A percentile compares a stretch with the other conserved stretches of the same genome.
Conservation (phyloP, 495 filamentous ascomycete genomes). For the Lichina pygmaea region DNA sequence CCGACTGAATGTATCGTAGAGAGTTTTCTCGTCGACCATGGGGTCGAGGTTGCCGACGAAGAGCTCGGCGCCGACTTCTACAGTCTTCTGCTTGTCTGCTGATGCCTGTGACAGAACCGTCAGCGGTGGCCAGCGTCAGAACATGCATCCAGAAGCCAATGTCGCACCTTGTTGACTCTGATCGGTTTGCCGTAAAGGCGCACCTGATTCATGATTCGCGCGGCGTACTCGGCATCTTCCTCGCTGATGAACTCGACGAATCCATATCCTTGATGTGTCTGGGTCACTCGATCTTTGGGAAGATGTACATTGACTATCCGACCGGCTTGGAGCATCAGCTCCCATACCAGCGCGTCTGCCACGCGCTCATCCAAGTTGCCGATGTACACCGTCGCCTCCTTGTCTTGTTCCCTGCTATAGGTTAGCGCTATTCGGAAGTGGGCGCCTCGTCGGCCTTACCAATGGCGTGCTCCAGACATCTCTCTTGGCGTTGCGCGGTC, state of each 20-base stretch:
- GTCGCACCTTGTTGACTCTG: conserved; percentile 67
- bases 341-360: conserved; percentile 74
- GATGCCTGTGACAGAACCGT: conserved; percentile 20
- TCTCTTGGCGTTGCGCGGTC: too few relatives aligned
- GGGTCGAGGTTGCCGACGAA: conserved; percentile 92
- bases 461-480: conserved; percentile 59
- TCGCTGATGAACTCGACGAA: conserved; percentile 96
- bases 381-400: conserved; percentile 93
- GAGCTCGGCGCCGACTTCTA: conserved; percentile 89
- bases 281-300: conserved; percentile 90
- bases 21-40: conserved; percentile 82
- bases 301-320: conserved; percentile 94
- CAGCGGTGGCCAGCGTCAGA: not conserved
- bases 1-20: conserved; percentile 92
- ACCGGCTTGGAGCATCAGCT: conserved; percentile 91
- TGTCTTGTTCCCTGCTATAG: conserved; percentile 71
- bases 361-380: conserved; percentile 95
- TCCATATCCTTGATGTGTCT: conserved; percentile 90
- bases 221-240: conserved; percentile 90
- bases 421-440: not conserved
- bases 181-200: conserved; percentile 84
- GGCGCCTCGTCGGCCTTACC: conserved; percentile 21
- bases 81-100: conserved; percentile 88
- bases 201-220: conserved; percentile 88
- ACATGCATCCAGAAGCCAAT: too few relatives aligned